Evolutionary conservation across 306 rosid genomes (phyloP).

Genomic region (Begonia masoniana): DNA sequence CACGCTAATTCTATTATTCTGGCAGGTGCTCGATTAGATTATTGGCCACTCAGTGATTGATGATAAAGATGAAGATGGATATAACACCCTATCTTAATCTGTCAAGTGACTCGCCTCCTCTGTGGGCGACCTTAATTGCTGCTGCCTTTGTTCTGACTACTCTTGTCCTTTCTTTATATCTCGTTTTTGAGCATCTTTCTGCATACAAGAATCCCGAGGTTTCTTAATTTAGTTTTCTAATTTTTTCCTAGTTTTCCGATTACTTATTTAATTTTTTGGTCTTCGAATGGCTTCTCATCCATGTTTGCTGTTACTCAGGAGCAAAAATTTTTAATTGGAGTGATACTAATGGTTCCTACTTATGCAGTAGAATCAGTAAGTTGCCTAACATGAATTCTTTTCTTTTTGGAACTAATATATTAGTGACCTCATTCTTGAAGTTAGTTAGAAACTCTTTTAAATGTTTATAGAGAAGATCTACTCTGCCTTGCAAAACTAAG

Average conservation of each 20-base stretch:
- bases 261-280: background rate
- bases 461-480: background rate
- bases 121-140: slow-evolving; percentile 65
- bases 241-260: slow-evolving; percentile 1
- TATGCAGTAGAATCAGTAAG: slow-evolving; percentile 94
- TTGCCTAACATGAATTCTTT: slow-evolving; percentile 5
- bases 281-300: background rate
- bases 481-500: background rate
- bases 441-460: background rate
- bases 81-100: slow-evolving; percentile 17
- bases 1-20: slow-evolving; percentile 26
- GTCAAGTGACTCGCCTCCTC: slow-evolving; percentile 48
- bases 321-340: slow-evolving; percentile 89
- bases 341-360: slow-evolving; percentile 92
- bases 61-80: slow-evolving; percentile 38
- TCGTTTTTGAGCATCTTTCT: slow-evolving; percentile 82
- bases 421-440: too few relatives aligned
- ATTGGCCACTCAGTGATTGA: slow-evolving; percentile 15
- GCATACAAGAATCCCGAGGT: slow-evolving; percentile 97
- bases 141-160: slow-evolving; percentile 52
- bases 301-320: slow-evolving; percentile 30
- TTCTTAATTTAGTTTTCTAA: background rate
- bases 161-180: slow-evolving; percentile 66
- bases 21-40: slow-evolving; percentile 10
- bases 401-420: too few relatives aligned